Base-by-base conservation (phyloP, 2,329 filamentous ascomycete species). In the Talaromyces albobiverticillius region DNA sequence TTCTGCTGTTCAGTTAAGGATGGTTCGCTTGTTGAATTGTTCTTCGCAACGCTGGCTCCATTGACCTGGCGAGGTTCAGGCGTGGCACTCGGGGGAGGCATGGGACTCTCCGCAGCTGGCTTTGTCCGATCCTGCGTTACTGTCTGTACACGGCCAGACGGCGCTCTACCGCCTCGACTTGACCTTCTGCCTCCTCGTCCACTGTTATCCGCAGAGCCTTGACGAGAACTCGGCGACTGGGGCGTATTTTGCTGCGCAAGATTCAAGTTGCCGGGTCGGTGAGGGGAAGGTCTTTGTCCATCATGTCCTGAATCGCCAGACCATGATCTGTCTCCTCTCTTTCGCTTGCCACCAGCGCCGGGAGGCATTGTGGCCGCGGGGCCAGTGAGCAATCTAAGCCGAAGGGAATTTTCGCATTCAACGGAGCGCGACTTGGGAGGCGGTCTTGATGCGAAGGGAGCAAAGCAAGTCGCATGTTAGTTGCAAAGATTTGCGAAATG, bases 321-420 rank as follows among this genome's bases (percentile, higher is more conserved):
- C 66, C 70, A 76, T 36, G 68, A 68, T 61, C 75, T 67, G 53
- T 77, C 75, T 51, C 63, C 66, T 65, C 75, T 68, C 74, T 85
- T 85, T 58, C 82, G 76, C 74, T 85, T 86, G 51, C 73, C 71
- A 59, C 71, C 71, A 53, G 69, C 69, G 60, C 68, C 69, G 77
- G 79, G 41, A 67, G 79, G 73, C 81, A 83, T 83, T 66, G 59
- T 66, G 61, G 63, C 63, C 45, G 62, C 48, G 34, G 10, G 57
- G 56, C 46, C 58, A 60, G 57, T 61, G 49, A 62, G 61, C 61
- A 54, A 41, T 47, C 18, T 38, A 16, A 13, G 29, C 18, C 34
- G 59, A 62, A 60, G 57, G 62, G 59, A 58, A 43, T 58, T 55
- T 63, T 54, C 59, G 63, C 58, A 62, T 48, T 42, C 53, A 59